These are phyloP conservation scores for Kwoniella dejecticola DNA, from an alignment of 768 basidiomycete species.

Conservation along the genomic window DNA sequence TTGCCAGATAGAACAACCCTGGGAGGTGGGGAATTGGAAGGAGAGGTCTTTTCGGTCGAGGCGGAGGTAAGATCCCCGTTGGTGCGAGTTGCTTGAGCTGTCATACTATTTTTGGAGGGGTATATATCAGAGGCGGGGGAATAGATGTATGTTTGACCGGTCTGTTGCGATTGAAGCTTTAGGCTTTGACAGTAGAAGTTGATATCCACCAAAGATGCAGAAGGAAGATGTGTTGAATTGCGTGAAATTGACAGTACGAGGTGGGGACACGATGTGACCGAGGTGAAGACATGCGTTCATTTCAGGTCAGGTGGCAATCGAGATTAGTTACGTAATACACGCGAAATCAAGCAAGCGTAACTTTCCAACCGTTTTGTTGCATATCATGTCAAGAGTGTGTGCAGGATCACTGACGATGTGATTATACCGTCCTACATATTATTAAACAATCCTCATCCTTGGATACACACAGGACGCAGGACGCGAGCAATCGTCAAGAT, in stretches of 20 bases:
- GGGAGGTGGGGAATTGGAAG: conserved; percentile 32
- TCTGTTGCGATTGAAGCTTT: too few relatives aligned
- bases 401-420: too few relatives aligned
- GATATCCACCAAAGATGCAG: too few relatives aligned
- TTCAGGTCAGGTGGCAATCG: background rate
- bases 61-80: conserved; percentile 44
- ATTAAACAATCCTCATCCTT: too few relatives aligned
- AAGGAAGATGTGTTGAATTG: too few relatives aligned
- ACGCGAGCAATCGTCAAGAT: conserved; percentile 5
- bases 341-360: background rate
- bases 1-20: conserved; percentile 44
- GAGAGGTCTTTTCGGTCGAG: conserved; percentile 37
- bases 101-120: conserved; percentile 13
- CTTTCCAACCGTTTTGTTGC: background rate
- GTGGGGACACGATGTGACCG: background rate
- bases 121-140: background rate
- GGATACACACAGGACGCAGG: background rate
- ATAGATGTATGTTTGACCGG: too few relatives aligned
- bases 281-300: background rate
- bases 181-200: too few relatives aligned
- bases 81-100: conserved; percentile 10
- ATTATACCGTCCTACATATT: too few relatives aligned
- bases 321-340: background rate
- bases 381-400: too few relatives aligned
- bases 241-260: background rate